These are phyloP conservation scores for Penicillium sp. DNA, from an alignment of 2,329 filamentous ascomycete species.

Conservation along the genomic window DNA sequence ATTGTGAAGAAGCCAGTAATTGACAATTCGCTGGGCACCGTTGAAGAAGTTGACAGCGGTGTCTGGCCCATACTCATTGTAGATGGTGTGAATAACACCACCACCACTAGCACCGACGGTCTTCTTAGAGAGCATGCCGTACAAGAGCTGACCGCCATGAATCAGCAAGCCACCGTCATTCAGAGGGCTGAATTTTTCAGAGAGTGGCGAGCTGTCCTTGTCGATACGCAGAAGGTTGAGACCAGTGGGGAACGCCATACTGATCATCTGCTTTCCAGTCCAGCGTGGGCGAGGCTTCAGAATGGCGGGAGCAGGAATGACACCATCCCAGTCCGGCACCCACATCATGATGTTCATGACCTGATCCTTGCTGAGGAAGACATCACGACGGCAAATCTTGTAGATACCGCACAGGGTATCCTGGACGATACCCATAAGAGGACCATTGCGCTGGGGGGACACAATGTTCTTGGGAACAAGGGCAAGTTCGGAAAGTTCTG, in stretches of 20 bases:
- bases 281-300: constrained; percentile 85
- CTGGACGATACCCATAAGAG: constrained; percentile 98
- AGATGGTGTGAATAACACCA: constrained; percentile 92
- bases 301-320: constrained; percentile 90
- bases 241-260: constrained; percentile 80
- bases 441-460: constrained; percentile 92
- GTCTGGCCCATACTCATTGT: constrained; percentile 84
- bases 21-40: constrained; percentile 86
- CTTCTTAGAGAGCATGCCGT: constrained; percentile 89
- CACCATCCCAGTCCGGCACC: constrained; percentile 96
- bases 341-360: constrained; percentile 97
- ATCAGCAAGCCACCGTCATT: constrained; percentile 77
- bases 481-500: constrained; percentile 89
- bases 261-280: constrained; percentile 97
- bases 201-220: constrained; percentile 55
- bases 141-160: constrained; percentile 81
- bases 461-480: constrained; percentile 99
- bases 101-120: constrained; percentile 82
- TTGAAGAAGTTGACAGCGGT: constrained; percentile 94
- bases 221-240: constrained; percentile 69
- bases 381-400: constrained; percentile 90
- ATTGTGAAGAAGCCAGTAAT: constrained; percentile 94
- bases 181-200: constrained; percentile 54
- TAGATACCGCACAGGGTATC: constrained; percentile 95
- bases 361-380: constrained; percentile 81